Conservation (phyloP, 2,329 filamentous ascomycete genomes). For the Blumeria graminis region DNA sequence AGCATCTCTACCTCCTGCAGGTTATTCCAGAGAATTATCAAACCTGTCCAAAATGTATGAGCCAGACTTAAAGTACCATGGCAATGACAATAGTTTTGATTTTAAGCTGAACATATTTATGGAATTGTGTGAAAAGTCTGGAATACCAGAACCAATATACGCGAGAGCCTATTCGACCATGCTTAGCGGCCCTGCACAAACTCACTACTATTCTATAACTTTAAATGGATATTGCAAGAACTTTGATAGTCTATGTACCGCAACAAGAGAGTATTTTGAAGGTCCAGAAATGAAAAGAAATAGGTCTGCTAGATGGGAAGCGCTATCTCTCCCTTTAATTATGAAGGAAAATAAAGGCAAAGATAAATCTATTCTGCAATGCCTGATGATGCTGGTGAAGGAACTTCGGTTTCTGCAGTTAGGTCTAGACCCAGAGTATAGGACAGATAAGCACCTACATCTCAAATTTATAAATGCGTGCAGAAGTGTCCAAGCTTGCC, state of each 20-base stretch:
- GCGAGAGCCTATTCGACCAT: neutral
- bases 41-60: neutral
- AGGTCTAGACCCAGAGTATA: neutral
- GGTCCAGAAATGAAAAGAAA: neutral
- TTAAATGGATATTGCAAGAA: neutral
- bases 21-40: neutral
- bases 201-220: neutral
- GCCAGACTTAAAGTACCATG: neutral
- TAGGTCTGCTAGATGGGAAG: too few relatives aligned
- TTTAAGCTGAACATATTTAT: neutral
- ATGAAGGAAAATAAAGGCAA: too few relatives aligned
- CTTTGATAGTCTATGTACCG: neutral
- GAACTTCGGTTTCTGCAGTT: neutral
- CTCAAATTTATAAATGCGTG: neutral
- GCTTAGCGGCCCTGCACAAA: neutral
- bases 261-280: neutral
- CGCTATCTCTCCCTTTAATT: too few relatives aligned
- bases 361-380: too few relatives aligned
- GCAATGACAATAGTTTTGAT: neutral
- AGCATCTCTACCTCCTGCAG: too few relatives aligned
- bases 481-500: neutral
- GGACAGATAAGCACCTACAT: neutral
- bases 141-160: neutral
- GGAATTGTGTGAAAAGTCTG: neutral
- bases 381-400: neutral